A percentile compares a stretch with the other conserved stretches of the same genome.
phyloP scores from a whole-genome alignment of 2,329 filamentous ascomycete genomes.

The Aspergillus calidoustus region DNA sequence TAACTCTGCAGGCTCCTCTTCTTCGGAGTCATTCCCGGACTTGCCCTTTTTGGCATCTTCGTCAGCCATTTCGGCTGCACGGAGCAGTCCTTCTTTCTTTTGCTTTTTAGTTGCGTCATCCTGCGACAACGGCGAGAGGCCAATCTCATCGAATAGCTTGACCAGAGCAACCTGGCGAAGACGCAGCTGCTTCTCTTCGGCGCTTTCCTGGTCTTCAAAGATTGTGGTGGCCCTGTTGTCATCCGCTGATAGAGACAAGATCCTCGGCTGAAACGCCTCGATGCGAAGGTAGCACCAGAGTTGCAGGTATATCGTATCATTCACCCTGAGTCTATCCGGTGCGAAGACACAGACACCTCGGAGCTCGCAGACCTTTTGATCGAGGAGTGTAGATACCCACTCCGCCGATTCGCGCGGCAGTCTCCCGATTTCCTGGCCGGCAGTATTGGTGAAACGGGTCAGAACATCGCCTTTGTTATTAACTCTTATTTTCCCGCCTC shows the following conservation, averaged over 20 bases:
- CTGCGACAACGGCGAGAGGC: slow-evolving; percentile 73
- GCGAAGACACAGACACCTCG: slow-evolving; percentile 88
- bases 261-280: slow-evolving; percentile 70
- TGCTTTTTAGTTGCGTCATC: slow-evolving; percentile 77
- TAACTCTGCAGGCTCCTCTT: slow-evolving; percentile 87
- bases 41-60: slow-evolving; percentile 64
- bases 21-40: slow-evolving; percentile 56
- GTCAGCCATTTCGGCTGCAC: slow-evolving; percentile 87
- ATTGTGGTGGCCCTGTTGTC: slow-evolving; percentile 73
- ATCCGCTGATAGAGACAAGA: slow-evolving; percentile 58
- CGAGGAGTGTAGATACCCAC: slow-evolving; percentile 91
- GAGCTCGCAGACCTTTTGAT: slow-evolving; percentile 86
- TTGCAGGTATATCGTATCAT: slow-evolving; percentile 94
- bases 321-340: slow-evolving; percentile 81
- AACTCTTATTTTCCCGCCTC: slow-evolving; percentile 48
- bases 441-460: slow-evolving; percentile 83
- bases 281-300: slow-evolving; percentile 76
- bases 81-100: slow-evolving; percentile 80
- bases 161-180: slow-evolving; percentile 86
- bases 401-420: slow-evolving; percentile 83
- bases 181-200: slow-evolving; percentile 81
- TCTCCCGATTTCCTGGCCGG: slow-evolving; percentile 82
- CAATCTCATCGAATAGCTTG: slow-evolving; percentile 86
- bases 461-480: slow-evolving; percentile 79
- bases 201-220: slow-evolving; percentile 84